These are phyloP conservation scores for Meredithiella fracta DNA, from an alignment of 2,329 filamentous ascomycete genomes.

Conservation along the genomic window DNA sequence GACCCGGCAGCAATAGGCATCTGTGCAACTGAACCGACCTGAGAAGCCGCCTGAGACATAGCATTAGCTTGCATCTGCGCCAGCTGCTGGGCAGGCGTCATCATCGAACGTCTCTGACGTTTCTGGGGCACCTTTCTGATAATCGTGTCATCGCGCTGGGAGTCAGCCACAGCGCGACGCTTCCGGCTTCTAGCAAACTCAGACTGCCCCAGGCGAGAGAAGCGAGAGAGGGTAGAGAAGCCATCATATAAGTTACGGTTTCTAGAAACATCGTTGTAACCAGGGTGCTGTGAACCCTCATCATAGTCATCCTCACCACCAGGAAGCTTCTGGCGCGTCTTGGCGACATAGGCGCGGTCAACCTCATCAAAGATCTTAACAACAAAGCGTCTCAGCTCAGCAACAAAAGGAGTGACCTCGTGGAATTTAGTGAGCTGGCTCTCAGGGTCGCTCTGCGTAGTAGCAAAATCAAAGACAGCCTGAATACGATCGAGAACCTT, in stretches of 20 bases:
- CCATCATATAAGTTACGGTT: constrained; percentile 13
- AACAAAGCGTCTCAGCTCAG: constrained; percentile 12
- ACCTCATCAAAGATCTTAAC: constrained; percentile 14
- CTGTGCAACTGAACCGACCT: neutral
- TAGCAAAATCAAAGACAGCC: constrained; percentile 10
- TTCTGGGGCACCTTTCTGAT: constrained; percentile 14
- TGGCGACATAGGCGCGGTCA: constrained; percentile 13
- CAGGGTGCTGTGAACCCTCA: constrained; percentile 6
- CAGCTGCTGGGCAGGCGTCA: constrained; percentile 10
- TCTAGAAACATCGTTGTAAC: constrained; percentile 9
- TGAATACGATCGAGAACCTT: constrained; percentile 9
- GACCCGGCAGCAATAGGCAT: constrained; percentile 3
- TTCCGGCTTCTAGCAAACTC: constrained; percentile 12
- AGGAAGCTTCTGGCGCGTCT: constrained; percentile 14
- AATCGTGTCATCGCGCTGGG: neutral
- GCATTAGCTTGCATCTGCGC: constrained; percentile 9
- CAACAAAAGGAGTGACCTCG: constrained; percentile 11
- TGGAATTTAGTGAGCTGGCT: constrained; percentile 9
- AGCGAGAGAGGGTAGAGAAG: constrained; percentile 11
- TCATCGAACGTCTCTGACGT: constrained; percentile 13
- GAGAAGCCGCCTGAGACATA: neutral
- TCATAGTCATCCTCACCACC: constrained; percentile 9
- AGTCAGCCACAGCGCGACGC: constrained; percentile 5
- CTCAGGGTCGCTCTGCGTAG: constrained; percentile 7
- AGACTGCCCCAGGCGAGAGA: constrained; percentile 10